A percentile compares a stretch with the other conserved stretches of the same genome.
phyloP scores from a whole-genome alignment of 108 stramenopile genomes.

The Nitzschia inconspicua region DNA sequence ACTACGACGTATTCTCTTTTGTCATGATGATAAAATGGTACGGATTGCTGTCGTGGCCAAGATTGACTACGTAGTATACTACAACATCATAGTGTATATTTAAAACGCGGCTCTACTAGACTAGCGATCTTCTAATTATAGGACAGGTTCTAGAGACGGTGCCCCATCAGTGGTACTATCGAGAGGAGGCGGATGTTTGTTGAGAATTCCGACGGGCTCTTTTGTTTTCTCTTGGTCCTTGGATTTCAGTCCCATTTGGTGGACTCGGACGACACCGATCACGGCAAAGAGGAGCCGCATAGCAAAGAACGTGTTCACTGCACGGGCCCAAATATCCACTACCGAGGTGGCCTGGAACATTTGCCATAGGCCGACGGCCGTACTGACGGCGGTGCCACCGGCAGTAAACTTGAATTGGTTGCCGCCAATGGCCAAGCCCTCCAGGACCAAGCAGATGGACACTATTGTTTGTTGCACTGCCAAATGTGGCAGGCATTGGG shows the following conservation, averaged over 20 bases:
- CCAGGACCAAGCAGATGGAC: constrained; percentile 29
- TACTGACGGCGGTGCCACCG: constrained; percentile 26
- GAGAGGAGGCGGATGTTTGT: too few relatives aligned
- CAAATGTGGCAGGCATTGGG: constrained; percentile 25
- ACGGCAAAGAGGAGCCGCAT: constrained; percentile 5
- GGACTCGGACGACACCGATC: constrained; percentile 19
- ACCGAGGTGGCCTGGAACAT: constrained; percentile 5
- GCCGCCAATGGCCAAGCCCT: constrained; percentile 41
- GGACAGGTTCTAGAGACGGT: too few relatives aligned
- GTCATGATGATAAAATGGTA: too few relatives aligned
- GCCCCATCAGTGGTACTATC: too few relatives aligned
- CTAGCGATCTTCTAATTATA: too few relatives aligned
- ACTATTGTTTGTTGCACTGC: constrained; percentile 33
- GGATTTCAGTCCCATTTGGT: not conserved
- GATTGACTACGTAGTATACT: too few relatives aligned
- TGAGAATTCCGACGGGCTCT: too few relatives aligned
- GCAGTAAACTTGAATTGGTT: constrained; percentile 42
- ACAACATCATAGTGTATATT: too few relatives aligned
- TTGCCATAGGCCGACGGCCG: not conserved
- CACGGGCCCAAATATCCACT: constrained; percentile 20
- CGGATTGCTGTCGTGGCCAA: too few relatives aligned
- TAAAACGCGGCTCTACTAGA: too few relatives aligned
- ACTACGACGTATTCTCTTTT: too few relatives aligned
- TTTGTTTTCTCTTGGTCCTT: not conserved
- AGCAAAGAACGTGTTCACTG: constrained; percentile 19